Percentiles rank a stretch among this genome's conserved stretches.
These are phyloP conservation scores for Colletotrichum somersetense DNA, from an alignment of 2,329 filamentous ascomycete genomes.

Conservation along the genomic window DNA sequence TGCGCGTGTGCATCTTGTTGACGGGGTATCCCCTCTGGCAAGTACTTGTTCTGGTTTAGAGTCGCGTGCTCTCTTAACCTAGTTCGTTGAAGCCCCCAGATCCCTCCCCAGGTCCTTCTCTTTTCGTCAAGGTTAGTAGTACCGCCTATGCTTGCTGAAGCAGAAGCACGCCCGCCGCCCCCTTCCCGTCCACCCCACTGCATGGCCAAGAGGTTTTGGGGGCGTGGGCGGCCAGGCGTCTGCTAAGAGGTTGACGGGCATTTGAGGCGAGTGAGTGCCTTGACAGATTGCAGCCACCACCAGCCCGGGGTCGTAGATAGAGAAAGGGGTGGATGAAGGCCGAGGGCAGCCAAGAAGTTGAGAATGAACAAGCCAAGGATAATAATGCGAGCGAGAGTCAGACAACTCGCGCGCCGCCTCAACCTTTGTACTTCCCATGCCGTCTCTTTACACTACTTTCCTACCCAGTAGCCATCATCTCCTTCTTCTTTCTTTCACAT, in stretches of 20 bases:
- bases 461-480: background rate
- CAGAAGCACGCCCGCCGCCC: slow-evolving; percentile 5
- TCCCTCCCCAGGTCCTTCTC: slow-evolving; percentile 8
- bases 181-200: no score
- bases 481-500: slow-evolving; percentile 6
- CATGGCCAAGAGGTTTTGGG: slow-evolving; percentile 5
- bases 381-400: slow-evolving; percentile 28
- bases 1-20: slow-evolving; percentile 2
- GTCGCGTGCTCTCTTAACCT: slow-evolving; percentile 39
- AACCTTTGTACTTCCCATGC: slow-evolving; percentile 19
- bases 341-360: background rate
- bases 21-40: slow-evolving; percentile 16
- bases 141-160: slow-evolving; percentile 3
- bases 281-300: slow-evolving; percentile 22
- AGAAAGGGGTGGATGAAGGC: slow-evolving; percentile 1
- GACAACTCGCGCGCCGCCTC: slow-evolving; percentile 30
- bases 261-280: slow-evolving; percentile 31
- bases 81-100: slow-evolving; percentile 14
- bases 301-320: slow-evolving; percentile 31
- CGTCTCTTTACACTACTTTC: slow-evolving; percentile 24
- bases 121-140: slow-evolving; percentile 17
- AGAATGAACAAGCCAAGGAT: slow-evolving; percentile 32
- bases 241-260: slow-evolving; percentile 30
- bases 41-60: slow-evolving; percentile 25
- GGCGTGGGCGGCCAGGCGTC: slow-evolving; percentile 28